Evolutionary conservation across 106 monocot genomes (phyloP), one percentile per base, ranked within the genome.

Genomic region (Dioscorea alata): DNA sequence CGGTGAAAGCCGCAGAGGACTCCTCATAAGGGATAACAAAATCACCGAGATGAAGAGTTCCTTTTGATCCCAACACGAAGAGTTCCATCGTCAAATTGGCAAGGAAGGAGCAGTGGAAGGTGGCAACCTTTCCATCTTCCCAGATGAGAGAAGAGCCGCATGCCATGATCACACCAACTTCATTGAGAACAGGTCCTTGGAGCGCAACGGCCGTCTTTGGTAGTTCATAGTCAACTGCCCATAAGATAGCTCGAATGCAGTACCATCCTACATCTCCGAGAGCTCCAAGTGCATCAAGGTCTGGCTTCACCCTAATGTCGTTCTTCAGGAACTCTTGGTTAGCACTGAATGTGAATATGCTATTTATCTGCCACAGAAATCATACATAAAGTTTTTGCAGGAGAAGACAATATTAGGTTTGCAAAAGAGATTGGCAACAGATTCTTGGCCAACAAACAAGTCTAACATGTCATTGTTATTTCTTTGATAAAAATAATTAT

Each of bases 261-360:
- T 95, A 94, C 91, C 95, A 91, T 49, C 91, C 91, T 3, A 17
- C 42, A 65, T 95, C 95, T 0, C 91, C 95, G 0, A 91, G 77
- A 31, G 81, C 73, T 4, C 95, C 95, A 28, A 95, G 88, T 16
- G 84, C 74, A 49, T 96, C 95, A 2, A 91, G 86, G 61, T 91
- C 84, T 2, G 95, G 86, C 68, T 86, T 96, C 72, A 88, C 91
- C 4, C 91, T 80, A 66, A 96, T 96, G 66, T 96, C 74, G 62
- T 84, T 89, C 23, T 86, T 22, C 12, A 91, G 80, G 65, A 91
- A 96, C 13, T 80, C 84, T 31, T 78, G 34, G 23, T 73, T 50
- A 13, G 23, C 81, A 4, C 8, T 0, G 53, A 88, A 91, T 48
- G 73, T 67, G 42, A 80, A 88, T 61, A 71, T 33, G 33, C 84